Base-by-base conservation (phyloP, 2,329 filamentous ascomycete genomes). In the Cladosporium velox region DNA sequence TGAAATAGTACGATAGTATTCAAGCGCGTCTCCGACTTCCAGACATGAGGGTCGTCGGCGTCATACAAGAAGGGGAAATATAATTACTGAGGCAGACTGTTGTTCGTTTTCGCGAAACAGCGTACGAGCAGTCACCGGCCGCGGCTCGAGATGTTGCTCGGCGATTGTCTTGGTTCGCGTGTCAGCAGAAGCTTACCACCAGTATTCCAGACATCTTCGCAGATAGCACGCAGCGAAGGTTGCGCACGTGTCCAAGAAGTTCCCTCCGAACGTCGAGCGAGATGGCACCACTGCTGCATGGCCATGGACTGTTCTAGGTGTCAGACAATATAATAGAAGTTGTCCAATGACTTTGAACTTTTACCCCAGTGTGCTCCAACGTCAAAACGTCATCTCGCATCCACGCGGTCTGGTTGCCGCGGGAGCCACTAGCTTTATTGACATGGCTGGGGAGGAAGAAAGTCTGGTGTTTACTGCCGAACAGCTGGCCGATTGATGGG, bases 381-480 rank as follows among this genome's bases (percentile, higher is more conserved):
- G 30, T 51, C 30, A 11, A 28, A 34, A 63, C 60, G 60, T 63
- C 60, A 63, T 32, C 49, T 63, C 49, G 60, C 60, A 63, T 54
- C 15, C 26, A 49, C 26, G 41, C 58, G 58, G 18, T 28, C 15
- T 52, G 49, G 61, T 64, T 64, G 61, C 61, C 51, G 41, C n/a
- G 30, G 61, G 34, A 41, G 35, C 34, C 61, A 64, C 49, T 64
- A 64, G 61, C 61, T 55, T 32, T 64, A 28, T 64, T 64, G 61
- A 63, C 60, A 63, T 32, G 52, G 52, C 52, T 32, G 28, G 28
- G 18, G 28, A 6, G 14, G 18, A 12, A 34, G 52, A 55, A 34
- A 32, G 26, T 55, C 41, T 47, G n/a, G 18, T 54, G 49, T 63
- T 63, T 63, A 38, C 60, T 32, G 52, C 52, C 52, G 41, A 47